phyloP scores from a whole-genome alignment of 768 basidiomycete species.

The Leccinum arenicola region DNA sequence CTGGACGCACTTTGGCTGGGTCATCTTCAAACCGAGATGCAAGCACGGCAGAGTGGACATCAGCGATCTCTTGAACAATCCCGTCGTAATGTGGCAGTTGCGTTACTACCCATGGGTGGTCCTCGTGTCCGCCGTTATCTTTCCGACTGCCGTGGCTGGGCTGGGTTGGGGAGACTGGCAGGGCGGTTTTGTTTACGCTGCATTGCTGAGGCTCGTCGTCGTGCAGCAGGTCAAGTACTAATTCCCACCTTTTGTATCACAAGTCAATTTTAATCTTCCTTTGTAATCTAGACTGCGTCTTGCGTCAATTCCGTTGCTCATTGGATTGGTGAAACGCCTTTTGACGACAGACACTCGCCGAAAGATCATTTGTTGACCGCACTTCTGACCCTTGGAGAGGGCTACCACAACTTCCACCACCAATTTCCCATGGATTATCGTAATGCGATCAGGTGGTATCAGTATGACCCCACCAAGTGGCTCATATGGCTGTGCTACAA shows the following conservation, averaged over 20 bases:
- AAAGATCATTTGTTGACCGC: constrained; percentile 2
- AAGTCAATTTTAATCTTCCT: neutral
- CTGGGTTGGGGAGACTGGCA: constrained; percentile 7
- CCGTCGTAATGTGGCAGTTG: constrained; percentile 3
- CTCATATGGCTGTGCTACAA: neutral
- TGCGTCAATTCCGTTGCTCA: constrained; percentile 3
- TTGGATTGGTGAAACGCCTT: constrained; percentile 4
- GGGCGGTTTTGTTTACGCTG: constrained; percentile 2
- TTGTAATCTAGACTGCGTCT: neutral
- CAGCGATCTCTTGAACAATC: constrained; percentile 1
- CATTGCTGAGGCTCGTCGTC: constrained; percentile 1
- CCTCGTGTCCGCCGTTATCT: neutral
- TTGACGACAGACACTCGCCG: constrained; percentile 1
- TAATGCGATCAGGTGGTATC: constrained; percentile 1
- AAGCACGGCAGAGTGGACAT: constrained; percentile 5
- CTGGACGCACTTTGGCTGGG: constrained; percentile 1
- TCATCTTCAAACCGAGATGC: constrained; percentile 2
- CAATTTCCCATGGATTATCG: constrained; percentile 5
- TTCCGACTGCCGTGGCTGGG: constrained; percentile 2
- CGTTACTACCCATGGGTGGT: constrained; percentile 1
- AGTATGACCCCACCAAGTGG: constrained; percentile 4
- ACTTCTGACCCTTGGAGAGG: constrained; percentile 2
- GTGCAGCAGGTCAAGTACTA: constrained; percentile 1
- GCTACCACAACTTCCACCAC: constrained; percentile 6
- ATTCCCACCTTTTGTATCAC: neutral